Evolutionary conservation across 2,329 filamentous ascomycete genomes (phyloP), one percentile per base, ranked within the genome.

Genomic region (Tolypocladium endophyticum): DNA sequence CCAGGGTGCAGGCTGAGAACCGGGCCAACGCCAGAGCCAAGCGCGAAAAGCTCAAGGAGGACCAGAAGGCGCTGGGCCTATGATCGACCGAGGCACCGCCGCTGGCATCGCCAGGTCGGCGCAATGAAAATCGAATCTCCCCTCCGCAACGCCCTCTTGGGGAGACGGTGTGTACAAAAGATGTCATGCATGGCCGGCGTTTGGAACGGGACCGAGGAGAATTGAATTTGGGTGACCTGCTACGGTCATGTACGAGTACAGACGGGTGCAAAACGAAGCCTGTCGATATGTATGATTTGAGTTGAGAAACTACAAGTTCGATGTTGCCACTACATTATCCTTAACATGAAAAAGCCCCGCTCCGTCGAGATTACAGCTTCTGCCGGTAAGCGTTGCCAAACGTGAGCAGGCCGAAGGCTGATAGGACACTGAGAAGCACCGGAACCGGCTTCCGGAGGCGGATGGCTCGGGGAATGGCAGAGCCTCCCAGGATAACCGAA

Each of bases 361-460:
- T 30, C 38, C 50, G 30, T 36, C 36, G 38, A 28, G 25, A 45
- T 60, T 71, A 80, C 66, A 74, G 59, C 55, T 69, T 73, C 64
- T 75, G 73, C 52, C 76, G 72, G 65, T 77, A 88, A 45, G 88
- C 90, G 69, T 81, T 82, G 61, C 91, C 92, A 77, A 94, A 97
- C 30, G 88, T 87, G 69, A 85, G 80, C 66, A 96, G 71, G 20
- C 93, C 93, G 72, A 90, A 90, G 12, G 86, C 78, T 18, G 93
- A 91, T 69, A 97, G 71, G 55, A 92, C 69, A 69, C 90, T 93
- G 69, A 99, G 77, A 14, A 87, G 84, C 59, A 89, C 80, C 0
- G 94, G 93, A 58, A 99, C 83, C 0, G 90, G 89, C 82, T 97
- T 99, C 67, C 82, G 80, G 50, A 87, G 83, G 73, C 86, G 90